These are phyloP conservation scores for Stygiomarasmius scandens DNA, from an alignment of 1,284 basidiomycete genomes.

Conservation along the genomic window DNA sequence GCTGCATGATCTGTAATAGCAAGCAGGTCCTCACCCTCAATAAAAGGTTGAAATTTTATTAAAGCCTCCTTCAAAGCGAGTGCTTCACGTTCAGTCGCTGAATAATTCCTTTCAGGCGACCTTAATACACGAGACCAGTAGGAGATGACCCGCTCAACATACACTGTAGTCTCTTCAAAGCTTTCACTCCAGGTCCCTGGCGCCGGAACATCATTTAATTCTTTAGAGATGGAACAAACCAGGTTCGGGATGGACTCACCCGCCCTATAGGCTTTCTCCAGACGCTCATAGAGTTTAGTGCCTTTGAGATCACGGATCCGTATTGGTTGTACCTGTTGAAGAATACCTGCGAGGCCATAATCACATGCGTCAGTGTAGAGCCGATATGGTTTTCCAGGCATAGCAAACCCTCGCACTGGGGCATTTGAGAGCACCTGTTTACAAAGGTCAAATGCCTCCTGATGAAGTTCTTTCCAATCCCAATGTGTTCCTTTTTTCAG, in stretches of 20 bases:
- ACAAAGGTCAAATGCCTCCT: constrained; percentile 26
- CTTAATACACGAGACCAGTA: constrained; percentile 31
- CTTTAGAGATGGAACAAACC: constrained; percentile 18
- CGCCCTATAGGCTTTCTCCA: constrained; percentile 15
- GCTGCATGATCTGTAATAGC: constrained; percentile 35
- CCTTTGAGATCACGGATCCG: constrained; percentile 14
- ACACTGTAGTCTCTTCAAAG: constrained; percentile 29
- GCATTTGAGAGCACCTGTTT: constrained; percentile 29
- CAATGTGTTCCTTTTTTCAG: constrained; percentile 25
- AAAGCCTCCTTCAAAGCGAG: constrained; percentile 31
- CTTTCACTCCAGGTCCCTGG: constrained; percentile 19
- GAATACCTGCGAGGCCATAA: constrained; percentile 29
- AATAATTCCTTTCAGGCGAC: constrained; percentile 12
- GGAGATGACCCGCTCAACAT: constrained; percentile 31
- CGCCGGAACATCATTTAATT: constrained; percentile 13
- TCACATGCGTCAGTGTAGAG: constrained; percentile 44
- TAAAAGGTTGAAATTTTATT: constrained; percentile 24
- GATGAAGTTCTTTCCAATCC: constrained; percentile 28
- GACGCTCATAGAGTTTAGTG: constrained; percentile 4
- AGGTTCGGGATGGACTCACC: constrained; percentile 22
- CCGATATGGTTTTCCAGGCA: constrained; percentile 34
- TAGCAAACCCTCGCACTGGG: constrained; percentile 34
- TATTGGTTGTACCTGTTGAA: constrained; percentile 25
- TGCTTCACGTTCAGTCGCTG: constrained; percentile 25
- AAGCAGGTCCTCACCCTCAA: constrained; percentile 29